Percentiles rank a stretch among this genome's conserved stretches.
Conservation (phyloP, 73 alveolate species). For the Paraurostyla sp. region DNA sequence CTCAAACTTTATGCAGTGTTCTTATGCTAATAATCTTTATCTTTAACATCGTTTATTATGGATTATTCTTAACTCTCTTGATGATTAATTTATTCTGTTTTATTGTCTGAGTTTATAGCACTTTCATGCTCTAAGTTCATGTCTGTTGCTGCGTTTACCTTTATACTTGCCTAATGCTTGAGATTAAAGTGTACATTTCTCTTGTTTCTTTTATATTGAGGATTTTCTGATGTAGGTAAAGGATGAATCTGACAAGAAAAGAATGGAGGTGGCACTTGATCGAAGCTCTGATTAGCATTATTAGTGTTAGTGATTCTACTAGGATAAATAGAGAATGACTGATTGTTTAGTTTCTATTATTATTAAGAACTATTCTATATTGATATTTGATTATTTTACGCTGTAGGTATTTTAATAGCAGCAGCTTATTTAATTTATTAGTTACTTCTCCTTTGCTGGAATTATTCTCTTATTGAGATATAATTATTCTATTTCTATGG, state of each 20-base stretch:
- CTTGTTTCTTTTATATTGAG: background rate
- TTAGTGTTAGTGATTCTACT: background rate
- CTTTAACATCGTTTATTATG: background rate
- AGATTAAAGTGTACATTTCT: background rate
- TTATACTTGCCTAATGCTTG: background rate
- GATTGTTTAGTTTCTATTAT: too few relatives aligned
- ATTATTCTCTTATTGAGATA: too few relatives aligned
- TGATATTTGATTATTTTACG: background rate
- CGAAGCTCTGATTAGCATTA: background rate
- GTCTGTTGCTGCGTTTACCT: constrained; percentile 56
- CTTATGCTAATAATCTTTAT: background rate
- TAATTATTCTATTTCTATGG: too few relatives aligned
- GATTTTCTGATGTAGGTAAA: background rate
- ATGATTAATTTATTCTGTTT: background rate
- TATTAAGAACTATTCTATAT: too few relatives aligned
- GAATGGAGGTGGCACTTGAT: constrained; percentile 20
- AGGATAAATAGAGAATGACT: too few relatives aligned
- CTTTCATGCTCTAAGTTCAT: background rate
- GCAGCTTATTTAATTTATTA: too few relatives aligned
- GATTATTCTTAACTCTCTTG: background rate
- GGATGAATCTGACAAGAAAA: constrained; percentile 31
- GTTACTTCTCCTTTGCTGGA: too few relatives aligned
- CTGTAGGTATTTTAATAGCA: too few relatives aligned
- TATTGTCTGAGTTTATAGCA: background rate
- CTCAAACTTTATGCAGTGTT: background rate